phyloP scores from a whole-genome alignment of 2,329 filamentous ascomycete genomes.

The Ophiostoma quercus region DNA sequence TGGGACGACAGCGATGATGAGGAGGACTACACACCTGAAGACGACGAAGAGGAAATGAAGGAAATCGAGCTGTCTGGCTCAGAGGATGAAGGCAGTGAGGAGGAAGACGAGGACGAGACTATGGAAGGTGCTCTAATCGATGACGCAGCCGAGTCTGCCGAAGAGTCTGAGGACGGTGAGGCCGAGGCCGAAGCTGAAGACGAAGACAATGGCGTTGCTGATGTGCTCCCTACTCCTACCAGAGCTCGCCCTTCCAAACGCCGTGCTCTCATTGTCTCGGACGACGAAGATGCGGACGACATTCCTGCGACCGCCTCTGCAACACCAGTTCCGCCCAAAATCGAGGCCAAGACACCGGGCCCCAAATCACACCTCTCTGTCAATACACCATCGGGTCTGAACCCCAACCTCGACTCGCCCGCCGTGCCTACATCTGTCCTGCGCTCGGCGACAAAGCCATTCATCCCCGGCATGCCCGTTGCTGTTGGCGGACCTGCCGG shows the following conservation, averaged over 20 bases:
- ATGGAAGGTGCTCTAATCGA: slow-evolving; percentile 29
- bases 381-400: slow-evolving; percentile 34
- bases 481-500: slow-evolving; percentile 51
- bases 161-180: slow-evolving; percentile 31
- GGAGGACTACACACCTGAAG: slow-evolving; percentile 28
- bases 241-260: slow-evolving; percentile 45
- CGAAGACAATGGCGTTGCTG: not conserved
- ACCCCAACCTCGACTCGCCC: slow-evolving; percentile 43
- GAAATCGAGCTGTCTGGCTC: slow-evolving; percentile 17
- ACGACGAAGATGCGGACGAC: slow-evolving; percentile 58
- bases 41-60: slow-evolving; percentile 21
- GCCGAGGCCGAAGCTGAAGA: slow-evolving; percentile 27
- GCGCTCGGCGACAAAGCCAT: slow-evolving; percentile 63
- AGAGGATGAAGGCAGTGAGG: slow-evolving; percentile 26
- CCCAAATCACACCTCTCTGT: slow-evolving; percentile 40
- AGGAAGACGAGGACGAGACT: slow-evolving; percentile 28
- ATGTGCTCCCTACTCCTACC: slow-evolving; percentile 19
- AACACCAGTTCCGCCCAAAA: not conserved
- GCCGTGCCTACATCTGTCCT: slow-evolving; percentile 58
- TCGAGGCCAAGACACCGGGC: slow-evolving; percentile 42
- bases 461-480: slow-evolving; percentile 63
- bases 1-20: slow-evolving; percentile 40
- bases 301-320: not conserved
- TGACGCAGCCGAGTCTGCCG: slow-evolving; percentile 26
- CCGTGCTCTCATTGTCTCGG: slow-evolving; percentile 50